Evolutionary conservation across 2,329 filamentous ascomycete species (phyloP).

Genomic region (Cladosporium sp.): DNA sequence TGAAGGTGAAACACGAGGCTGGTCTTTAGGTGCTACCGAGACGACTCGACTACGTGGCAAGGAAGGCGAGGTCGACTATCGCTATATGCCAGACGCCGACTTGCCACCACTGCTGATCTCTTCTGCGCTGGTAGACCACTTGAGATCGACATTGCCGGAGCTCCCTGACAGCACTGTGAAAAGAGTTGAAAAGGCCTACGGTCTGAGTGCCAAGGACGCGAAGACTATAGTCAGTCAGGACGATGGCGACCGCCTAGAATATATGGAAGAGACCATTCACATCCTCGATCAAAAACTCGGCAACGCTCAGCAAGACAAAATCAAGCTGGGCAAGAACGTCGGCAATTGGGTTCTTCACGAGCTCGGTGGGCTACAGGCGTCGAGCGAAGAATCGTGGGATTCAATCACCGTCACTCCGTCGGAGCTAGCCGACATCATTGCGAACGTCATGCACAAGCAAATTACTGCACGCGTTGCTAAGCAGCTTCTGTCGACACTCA

Average conservation of each 20-base stretch:
- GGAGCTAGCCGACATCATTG: constrained; percentile 43
- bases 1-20: constrained; percentile 85
- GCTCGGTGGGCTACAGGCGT: constrained; percentile 45
- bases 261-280: constrained; percentile 67
- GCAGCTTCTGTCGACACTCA: constrained; percentile 53
- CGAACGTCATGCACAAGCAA: constrained; percentile 36
- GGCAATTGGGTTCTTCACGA: constrained; percentile 60
- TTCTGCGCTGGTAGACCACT: constrained; percentile 60
- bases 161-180: constrained; percentile 65
- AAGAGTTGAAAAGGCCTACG: constrained; percentile 53
- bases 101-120: constrained; percentile 75
- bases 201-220: constrained; percentile 76
- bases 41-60: constrained; percentile 82
- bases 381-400: constrained; percentile 37
- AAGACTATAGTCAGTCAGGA: constrained; percentile 74
- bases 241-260: constrained; percentile 73
- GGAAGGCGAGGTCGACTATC: constrained; percentile 94
- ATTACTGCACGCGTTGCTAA: constrained; percentile 58
- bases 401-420: constrained; percentile 35
- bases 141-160: constrained; percentile 61
- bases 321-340: constrained; percentile 44
- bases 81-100: constrained; percentile 98
- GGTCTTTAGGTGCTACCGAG: constrained; percentile 78
- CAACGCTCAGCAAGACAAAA: constrained; percentile 20
- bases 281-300: constrained; percentile 35